These are phyloP conservation scores for Phlebiopsis flavidoalba DNA, from an alignment of 768 basidiomycete genomes.

Conservation along the genomic window DNA sequence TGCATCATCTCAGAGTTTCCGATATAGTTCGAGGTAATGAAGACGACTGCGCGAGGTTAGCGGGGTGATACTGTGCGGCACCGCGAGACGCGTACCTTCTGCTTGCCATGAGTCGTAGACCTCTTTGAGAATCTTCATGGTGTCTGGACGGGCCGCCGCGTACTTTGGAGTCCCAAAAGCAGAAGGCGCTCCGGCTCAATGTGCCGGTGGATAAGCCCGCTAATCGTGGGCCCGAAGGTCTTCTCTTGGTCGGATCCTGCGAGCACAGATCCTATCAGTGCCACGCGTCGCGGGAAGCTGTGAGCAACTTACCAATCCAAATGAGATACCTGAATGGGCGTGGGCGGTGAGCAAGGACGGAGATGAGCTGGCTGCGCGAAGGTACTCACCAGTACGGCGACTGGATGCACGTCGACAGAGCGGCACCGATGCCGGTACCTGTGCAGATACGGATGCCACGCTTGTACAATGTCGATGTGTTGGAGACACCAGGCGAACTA, in stretches of 20 bases:
- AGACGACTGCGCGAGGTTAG: constrained; percentile 39
- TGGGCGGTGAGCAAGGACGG: neutral
- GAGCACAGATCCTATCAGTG: constrained; percentile 15
- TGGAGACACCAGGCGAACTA: constrained; percentile 77
- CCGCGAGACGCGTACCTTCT: constrained; percentile 39
- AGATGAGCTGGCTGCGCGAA: neutral
- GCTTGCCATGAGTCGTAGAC: constrained; percentile 65
- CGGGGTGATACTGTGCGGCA: neutral
- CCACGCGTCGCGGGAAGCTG: constrained; percentile 10
- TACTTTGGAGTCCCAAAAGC: constrained; percentile 73
- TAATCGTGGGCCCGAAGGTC: constrained; percentile 79
- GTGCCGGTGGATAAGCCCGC: constrained; percentile 64
- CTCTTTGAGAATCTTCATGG: constrained; percentile 71
- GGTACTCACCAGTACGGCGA: constrained; percentile 58
- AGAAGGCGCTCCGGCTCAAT: constrained; percentile 68
- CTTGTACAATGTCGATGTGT: constrained; percentile 74
- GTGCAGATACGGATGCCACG: constrained; percentile 80
- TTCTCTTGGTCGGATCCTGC: constrained; percentile 76
- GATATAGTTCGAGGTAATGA: constrained; percentile 80
- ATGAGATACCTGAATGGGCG: constrained; percentile 57
- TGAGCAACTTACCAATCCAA: constrained; percentile 55
- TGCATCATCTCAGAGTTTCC: constrained; percentile 79
- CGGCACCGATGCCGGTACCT: constrained; percentile 77
- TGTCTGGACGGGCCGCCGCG: constrained; percentile 72
- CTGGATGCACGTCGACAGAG: constrained; percentile 74